phyloP scores from a whole-genome alignment of 2,329 filamentous ascomycete species.

The Calonectria pseudoreteaudii region DNA sequence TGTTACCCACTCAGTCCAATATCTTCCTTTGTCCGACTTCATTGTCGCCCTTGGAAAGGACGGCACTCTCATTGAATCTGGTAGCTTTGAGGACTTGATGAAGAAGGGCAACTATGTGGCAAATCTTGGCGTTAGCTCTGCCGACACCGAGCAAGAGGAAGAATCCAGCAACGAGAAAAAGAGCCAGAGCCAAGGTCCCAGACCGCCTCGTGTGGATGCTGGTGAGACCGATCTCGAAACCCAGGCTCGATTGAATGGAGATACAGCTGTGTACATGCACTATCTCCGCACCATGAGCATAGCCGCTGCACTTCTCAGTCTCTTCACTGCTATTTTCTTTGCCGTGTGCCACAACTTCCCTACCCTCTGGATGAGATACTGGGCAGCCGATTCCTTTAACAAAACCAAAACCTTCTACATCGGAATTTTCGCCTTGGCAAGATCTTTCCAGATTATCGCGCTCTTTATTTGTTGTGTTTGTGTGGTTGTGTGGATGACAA shows the following conservation, averaged over 20 bases:
- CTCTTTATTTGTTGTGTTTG: slow-evolving; percentile 7
- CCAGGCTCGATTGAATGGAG: slow-evolving; percentile 43
- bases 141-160: not conserved
- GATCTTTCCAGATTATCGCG: not conserved
- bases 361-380: slow-evolving; percentile 48
- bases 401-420: slow-evolving; percentile 10
- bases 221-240: slow-evolving; percentile 22
- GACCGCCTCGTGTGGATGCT: not conserved
- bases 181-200: not conserved
- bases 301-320: slow-evolving; percentile 23
- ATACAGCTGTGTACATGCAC: slow-evolving; percentile 48
- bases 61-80: not conserved
- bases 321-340: slow-evolving; percentile 34
- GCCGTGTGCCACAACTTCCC: slow-evolving; percentile 45
- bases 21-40: slow-evolving; percentile 19
- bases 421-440: slow-evolving; percentile 22
- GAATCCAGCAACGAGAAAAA: not conserved
- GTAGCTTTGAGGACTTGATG: not conserved
- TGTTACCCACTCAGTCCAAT: slow-evolving; percentile 19
- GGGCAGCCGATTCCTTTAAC: slow-evolving; percentile 19
- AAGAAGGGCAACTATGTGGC: not conserved
- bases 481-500: slow-evolving; percentile 11
- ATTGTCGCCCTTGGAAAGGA: slow-evolving; percentile 15
- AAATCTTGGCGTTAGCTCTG: not conserved
- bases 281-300: slow-evolving; percentile 47